phyloP scores from a whole-genome alignment of 495 filamentous ascomycete genomes.

The Lepraria neglecta region DNA sequence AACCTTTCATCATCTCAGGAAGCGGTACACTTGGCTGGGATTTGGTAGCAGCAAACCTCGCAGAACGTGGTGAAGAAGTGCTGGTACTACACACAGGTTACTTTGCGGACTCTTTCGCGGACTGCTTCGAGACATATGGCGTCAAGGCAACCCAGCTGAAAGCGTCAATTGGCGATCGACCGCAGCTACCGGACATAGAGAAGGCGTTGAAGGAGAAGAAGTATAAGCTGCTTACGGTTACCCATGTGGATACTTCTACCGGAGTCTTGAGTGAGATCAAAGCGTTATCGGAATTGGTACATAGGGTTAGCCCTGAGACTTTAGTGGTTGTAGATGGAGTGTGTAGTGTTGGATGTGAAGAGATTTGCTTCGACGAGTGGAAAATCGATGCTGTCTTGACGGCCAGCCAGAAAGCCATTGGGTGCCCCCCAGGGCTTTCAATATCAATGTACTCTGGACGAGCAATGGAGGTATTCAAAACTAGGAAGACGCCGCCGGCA shows the following conservation, averaged over 20 bases:
- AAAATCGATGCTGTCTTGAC: constrained; percentile 87
- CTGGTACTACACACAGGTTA: constrained; percentile 93
- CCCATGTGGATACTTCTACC: constrained; percentile 95
- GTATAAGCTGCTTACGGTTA: constrained; percentile 89
- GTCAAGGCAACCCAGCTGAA: constrained; percentile 82
- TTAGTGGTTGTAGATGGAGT: constrained; percentile 91
- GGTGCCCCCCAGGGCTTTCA: constrained; percentile 84
- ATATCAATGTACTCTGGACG: constrained; percentile 88
- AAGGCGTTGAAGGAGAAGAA: constrained; percentile 76
- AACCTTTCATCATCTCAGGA: constrained; percentile 88
- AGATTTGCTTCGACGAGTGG: constrained; percentile 94
- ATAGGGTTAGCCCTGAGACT: constrained; percentile 80
- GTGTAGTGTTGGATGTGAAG: constrained; percentile 92
- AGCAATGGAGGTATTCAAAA: constrained; percentile 76
- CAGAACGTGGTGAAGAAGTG: constrained; percentile 80
- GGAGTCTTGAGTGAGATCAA: constrained; percentile 90
- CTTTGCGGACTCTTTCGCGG: constrained; percentile 91
- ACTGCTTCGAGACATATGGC: constrained; percentile 86
- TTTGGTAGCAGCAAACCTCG: constrained; percentile 81
- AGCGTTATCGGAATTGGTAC: constrained; percentile 71
- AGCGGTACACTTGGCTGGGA: constrained; percentile 98
- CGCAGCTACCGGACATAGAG: constrained; percentile 82
- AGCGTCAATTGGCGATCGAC: constrained; percentile 79
- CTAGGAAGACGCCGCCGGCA: constrained; percentile 67
- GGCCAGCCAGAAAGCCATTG: constrained; percentile 93